phyloP scores from a whole-genome alignment of 228 moss, liverwort and hornwort species.

The Sphagnum magellanicum region DNA sequence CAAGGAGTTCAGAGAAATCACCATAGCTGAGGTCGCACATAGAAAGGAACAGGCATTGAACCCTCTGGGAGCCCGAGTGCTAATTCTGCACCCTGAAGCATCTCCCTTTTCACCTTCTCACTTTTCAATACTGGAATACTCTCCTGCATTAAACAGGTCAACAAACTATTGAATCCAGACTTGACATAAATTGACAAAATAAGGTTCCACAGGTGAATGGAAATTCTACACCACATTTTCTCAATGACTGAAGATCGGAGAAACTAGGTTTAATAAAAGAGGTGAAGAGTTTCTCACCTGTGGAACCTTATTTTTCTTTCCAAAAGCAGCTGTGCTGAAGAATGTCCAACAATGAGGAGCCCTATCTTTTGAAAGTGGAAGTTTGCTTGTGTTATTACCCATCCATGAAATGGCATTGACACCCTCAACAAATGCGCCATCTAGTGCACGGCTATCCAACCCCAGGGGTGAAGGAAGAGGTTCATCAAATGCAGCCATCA shows the following conservation, averaged over 20 bases:
- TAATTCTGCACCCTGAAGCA: conserved; percentile 66
- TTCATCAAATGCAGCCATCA: conserved; percentile 85
- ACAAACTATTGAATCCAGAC: no score
- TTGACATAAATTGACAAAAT: no score
- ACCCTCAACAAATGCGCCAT: conserved; percentile 87
- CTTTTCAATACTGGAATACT: conserved; percentile 76
- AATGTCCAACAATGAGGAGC: conserved; percentile 89
- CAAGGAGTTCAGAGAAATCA: conserved; percentile 7
- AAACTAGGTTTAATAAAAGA: background rate
- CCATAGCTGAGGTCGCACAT: conserved; percentile 84
- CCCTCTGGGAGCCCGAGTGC: conserved; percentile 72
- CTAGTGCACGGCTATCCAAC: conserved; percentile 38
- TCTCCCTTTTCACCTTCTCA: conserved; percentile 69
- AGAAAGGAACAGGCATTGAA: conserved; percentile 67
- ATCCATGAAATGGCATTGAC: conserved; percentile 84
- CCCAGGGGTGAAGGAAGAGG: conserved; percentile 51
- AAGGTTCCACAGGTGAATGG: no score
- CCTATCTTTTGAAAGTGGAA: conserved; percentile 26
- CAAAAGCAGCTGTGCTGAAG: conserved; percentile 83
- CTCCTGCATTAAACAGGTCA: conserved; percentile 38
- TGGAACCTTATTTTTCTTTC: conserved; percentile 90
- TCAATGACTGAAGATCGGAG: background rate
- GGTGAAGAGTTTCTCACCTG: conserved; percentile 23
- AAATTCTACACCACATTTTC: background rate
- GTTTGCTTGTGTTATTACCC: conserved; percentile 81